Evolutionary conservation across 1,284 basidiomycete species (phyloP), one percentile per base, ranked within the genome.

Genomic region (Ceratorhiza oryzae-sativae): DNA sequence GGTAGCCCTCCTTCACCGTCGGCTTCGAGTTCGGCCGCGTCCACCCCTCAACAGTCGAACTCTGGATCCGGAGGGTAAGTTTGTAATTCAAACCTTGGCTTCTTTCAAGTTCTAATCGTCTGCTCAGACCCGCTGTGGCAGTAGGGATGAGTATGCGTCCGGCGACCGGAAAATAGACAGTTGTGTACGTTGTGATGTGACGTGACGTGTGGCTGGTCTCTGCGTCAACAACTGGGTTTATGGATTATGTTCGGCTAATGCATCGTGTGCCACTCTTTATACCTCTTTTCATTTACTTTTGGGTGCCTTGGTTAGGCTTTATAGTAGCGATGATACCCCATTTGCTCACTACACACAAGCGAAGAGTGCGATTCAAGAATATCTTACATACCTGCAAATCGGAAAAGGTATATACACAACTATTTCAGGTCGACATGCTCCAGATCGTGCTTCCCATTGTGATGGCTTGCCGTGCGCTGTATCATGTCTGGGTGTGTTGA

Each of bases 241-340:
- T 45, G 25, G 32, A 32, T 41, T 53, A 53, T n/a, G 25, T 65
- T 27, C 32, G 34, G 10, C 48, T 65, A 65, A 65, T 65, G 62
- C 62, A 65, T 65, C 62, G 62, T 65, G 62, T 60, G 36, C 41
- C 15, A 41, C 23, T 45, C 39, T 12, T 25, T 60, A 41, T 65
- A 36, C 32, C 30, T 30, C 41, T 25, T 36, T 63, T 48, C n/a
- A 32, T 30, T 32, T 30, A 20, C 34, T 13, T 51, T 53, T 65
- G 62, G 46, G 46, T 32, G 30, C 48, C 48, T 23, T 12, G 5
- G 15, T 25, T 34, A 27, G 27, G n/a, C 20, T 53, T 65, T 41
- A 39, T 53, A 41, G 15, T 32, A 49, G 20, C 30, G 48, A 53
- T 65, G 34, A 53, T 65, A 53, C 46, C 46, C 45, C 39, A 4